Conservation (phyloP, 345 rosid species). For the Citrus cavaleriei region DNA sequence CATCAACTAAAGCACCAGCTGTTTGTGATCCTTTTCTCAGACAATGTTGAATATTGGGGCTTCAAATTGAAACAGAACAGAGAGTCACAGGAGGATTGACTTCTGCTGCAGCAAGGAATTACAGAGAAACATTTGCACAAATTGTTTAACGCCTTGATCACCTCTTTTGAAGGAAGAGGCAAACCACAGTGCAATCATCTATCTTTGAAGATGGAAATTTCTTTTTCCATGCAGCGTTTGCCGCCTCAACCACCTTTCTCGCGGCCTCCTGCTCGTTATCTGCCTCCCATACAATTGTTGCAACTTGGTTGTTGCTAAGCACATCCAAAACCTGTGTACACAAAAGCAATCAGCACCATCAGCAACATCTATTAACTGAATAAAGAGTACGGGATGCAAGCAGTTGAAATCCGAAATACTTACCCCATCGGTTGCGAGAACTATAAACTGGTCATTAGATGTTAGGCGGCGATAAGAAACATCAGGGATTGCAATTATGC, state of each 20-base stretch:
- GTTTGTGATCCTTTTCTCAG: neutral
- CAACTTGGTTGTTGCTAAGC: conserved; percentile 63
- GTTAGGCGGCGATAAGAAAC: conserved; percentile 54
- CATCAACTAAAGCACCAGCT: neutral
- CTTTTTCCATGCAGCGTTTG: conserved; percentile 53
- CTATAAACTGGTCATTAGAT: conserved; percentile 46
- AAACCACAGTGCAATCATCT: conserved; percentile 66
- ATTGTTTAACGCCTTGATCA: neutral
- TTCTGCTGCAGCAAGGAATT: neutral
- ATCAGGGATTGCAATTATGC: conserved; percentile 70
- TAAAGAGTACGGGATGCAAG: neutral
- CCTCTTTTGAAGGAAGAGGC: conserved; percentile 50
- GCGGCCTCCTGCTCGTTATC: conserved; percentile 44
- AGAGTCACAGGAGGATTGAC: neutral
- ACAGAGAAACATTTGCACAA: neutral
- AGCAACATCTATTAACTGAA: neutral
- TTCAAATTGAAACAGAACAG: neutral
- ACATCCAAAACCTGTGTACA: conserved; percentile 69
- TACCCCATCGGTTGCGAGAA: conserved; percentile 92
- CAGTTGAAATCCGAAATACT: neutral
- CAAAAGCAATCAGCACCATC: neutral
- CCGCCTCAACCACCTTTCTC: conserved; percentile 61
- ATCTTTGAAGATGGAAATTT: conserved; percentile 57
- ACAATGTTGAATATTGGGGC: neutral
- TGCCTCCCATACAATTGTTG: conserved; percentile 41